These are phyloP conservation scores for Syzygium syzygioides DNA, from an alignment of 441 rosid species.

Conservation along the genomic window DNA sequence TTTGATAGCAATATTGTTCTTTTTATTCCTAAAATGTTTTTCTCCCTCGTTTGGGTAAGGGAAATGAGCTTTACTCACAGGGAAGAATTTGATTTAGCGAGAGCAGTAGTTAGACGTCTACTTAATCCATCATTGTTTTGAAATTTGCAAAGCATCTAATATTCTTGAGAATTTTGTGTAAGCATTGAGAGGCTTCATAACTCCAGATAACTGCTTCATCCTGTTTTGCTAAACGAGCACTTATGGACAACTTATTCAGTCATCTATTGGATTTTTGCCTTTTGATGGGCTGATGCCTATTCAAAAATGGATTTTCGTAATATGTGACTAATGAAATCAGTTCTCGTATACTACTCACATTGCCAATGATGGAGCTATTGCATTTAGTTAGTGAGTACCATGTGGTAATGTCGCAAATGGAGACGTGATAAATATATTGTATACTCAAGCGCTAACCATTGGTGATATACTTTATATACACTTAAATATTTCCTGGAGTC, in stretches of 20 bases:
- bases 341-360: not conserved
- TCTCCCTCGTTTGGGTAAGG: not conserved
- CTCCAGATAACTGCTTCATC: not conserved
- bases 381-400: not conserved
- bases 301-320: not conserved
- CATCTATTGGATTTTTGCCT: not conserved
- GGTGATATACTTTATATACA: not conserved
- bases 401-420: not conserved
- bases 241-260: not conserved
- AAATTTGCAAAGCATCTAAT: not conserved
- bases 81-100: not conserved
- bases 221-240: not conserved
- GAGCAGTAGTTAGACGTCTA: not conserved
- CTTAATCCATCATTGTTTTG: not conserved
- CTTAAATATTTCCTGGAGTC: not conserved
- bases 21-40: not conserved
- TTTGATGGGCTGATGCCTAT: not conserved
- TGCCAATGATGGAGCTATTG: not conserved
- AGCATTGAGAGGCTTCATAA: not conserved
- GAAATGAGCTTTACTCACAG: not conserved
- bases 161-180: not conserved
- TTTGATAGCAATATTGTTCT: not conserved
- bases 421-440: not conserved
- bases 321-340: not conserved
- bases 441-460: not conserved